Evolutionary conservation across 1,284 basidiomycete genomes (phyloP).

Genomic region (Ganoderma leucocontextum): DNA sequence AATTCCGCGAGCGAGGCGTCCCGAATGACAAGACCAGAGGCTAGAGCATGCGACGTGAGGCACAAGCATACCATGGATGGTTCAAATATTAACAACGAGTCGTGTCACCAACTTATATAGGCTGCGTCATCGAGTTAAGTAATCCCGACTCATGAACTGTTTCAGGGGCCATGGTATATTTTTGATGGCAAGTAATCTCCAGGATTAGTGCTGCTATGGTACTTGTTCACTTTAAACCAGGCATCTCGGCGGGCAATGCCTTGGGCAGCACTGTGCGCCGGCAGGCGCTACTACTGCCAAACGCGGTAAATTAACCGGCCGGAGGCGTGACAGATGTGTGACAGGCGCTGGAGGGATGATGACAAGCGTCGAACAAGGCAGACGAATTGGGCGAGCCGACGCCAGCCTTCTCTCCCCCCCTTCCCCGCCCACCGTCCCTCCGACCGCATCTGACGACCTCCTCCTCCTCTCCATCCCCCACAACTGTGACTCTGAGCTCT

Average conservation of each 20-base stretch:
- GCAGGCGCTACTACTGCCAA: constrained; percentile 11
- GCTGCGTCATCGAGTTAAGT: background rate
- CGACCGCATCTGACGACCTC: constrained; percentile 14
- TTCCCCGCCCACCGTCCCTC: constrained; percentile 25
- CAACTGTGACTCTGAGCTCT: constrained; percentile 3
- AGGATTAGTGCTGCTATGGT: background rate
- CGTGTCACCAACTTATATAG: background rate
- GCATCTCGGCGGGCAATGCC: background rate
- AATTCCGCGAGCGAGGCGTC: background rate
- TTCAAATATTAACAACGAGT: background rate
- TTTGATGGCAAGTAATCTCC: background rate
- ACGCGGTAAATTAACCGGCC: constrained; percentile 10
- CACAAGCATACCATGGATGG: background rate
- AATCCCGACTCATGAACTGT: background rate
- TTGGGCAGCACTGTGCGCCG: background rate
- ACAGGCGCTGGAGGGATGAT: constrained; percentile 16
- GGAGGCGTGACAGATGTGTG: constrained; percentile 17
- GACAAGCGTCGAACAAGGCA: constrained; percentile 29
- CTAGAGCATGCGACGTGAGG: background rate
- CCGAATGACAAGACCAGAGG: background rate
- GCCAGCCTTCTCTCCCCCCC: constrained; percentile 26
- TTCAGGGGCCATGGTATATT: background rate
- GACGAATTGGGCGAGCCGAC: constrained; percentile 34
- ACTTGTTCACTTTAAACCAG: too few relatives aligned
- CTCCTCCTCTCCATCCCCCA: constrained; percentile 17